Percentiles rank a stretch among this genome's conserved stretches.
Conservation (phyloP, 805 yeast species). For the Pichia cabralensis region DNA sequence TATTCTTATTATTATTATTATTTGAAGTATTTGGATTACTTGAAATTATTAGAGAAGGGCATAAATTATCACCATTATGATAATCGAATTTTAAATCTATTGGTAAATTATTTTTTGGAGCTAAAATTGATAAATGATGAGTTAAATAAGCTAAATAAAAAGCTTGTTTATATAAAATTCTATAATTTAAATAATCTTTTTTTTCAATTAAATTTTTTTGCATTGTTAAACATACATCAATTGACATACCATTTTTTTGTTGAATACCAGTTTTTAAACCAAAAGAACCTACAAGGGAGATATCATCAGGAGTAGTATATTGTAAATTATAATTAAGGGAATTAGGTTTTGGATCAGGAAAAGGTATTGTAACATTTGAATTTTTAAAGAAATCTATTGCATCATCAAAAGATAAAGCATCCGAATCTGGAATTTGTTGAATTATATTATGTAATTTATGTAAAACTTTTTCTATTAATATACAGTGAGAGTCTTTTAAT, state of each 20-base stretch:
- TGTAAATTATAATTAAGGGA: slow-evolving; percentile 59
- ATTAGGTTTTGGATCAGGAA: slow-evolving; percentile 81
- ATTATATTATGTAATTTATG: slow-evolving; percentile 65
- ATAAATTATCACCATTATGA: slow-evolving; percentile 64
- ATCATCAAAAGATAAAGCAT: slow-evolving; percentile 43
- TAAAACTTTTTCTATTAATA: slow-evolving; percentile 61
- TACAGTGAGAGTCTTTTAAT: slow-evolving; percentile 57
- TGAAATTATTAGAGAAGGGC: slow-evolving; percentile 60
- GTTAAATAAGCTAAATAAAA: slow-evolving; percentile 78
- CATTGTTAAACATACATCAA: slow-evolving; percentile 80
- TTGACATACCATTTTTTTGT: slow-evolving; percentile 48
- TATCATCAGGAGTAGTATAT: slow-evolving; percentile 59
- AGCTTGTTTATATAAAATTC: slow-evolving; percentile 84
- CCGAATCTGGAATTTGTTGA: slow-evolving; percentile 50
- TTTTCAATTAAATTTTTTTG: slow-evolving; percentile 65
- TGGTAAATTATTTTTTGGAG: slow-evolving; percentile 48
- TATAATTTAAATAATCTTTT: slow-evolving; percentile 83
- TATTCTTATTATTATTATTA: slow-evolving; percentile 27
- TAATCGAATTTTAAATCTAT: slow-evolving; percentile 54
- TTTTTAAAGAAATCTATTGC: slow-evolving; percentile 45
- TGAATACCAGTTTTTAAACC: slow-evolving; percentile 76
- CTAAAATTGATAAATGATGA: slow-evolving; percentile 43
- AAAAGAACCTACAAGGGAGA: slow-evolving; percentile 81
- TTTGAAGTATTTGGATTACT: slow-evolving; percentile 31
- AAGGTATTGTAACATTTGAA: slow-evolving; percentile 50